phyloP scores from a whole-genome alignment of 164 flowering plant species.

The Nymphaea thermarum region DNA sequence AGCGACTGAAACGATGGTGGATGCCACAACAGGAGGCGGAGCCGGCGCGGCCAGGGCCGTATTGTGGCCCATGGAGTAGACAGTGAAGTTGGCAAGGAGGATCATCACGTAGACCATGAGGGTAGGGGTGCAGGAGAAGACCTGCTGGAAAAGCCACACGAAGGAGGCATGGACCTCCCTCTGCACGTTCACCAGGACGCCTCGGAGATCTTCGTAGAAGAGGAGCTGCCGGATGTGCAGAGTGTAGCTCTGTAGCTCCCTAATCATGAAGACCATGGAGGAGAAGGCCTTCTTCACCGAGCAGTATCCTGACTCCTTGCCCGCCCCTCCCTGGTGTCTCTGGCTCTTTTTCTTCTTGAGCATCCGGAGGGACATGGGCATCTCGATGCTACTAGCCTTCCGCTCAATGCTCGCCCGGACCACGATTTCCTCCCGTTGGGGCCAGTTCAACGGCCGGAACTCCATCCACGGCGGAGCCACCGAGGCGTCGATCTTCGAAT shows the following conservation, averaged over 20 bases:
- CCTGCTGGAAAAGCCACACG: conserved; percentile 87
- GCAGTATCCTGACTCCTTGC: conserved; percentile 8
- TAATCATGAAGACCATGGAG: conserved; percentile 85
- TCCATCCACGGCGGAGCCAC: not conserved
- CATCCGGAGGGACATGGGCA: conserved; percentile 69
- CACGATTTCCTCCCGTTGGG: conserved; percentile 11
- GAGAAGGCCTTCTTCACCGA: conserved; percentile 80
- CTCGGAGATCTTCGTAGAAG: conserved; percentile 55
- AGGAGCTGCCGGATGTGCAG: conserved; percentile 59
- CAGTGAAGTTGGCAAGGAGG: conserved; percentile 81
- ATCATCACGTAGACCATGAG: conserved; percentile 92
- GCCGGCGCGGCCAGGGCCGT: conserved; percentile 40
- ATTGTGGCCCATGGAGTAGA: conserved; percentile 51
- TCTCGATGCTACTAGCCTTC: conserved; percentile 65
- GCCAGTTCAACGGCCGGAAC: conserved; percentile 14
- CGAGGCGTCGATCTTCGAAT: not conserved
- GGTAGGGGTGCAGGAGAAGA: conserved; percentile 80
- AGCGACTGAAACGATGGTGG: conserved; percentile 7
- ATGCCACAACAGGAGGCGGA: conserved; percentile 11
- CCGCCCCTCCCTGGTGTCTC: conserved; percentile 40
- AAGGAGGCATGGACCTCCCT: conserved; percentile 75
- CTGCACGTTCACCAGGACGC: conserved; percentile 50
- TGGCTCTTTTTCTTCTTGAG: conserved; percentile 22
- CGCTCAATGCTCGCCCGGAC: conserved; percentile 38
- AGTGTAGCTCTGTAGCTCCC: conserved; percentile 73